These are phyloP conservation scores for Ephemerocybe angulata DNA, from an alignment of 768 basidiomycete genomes.

Conservation along the genomic window DNA sequence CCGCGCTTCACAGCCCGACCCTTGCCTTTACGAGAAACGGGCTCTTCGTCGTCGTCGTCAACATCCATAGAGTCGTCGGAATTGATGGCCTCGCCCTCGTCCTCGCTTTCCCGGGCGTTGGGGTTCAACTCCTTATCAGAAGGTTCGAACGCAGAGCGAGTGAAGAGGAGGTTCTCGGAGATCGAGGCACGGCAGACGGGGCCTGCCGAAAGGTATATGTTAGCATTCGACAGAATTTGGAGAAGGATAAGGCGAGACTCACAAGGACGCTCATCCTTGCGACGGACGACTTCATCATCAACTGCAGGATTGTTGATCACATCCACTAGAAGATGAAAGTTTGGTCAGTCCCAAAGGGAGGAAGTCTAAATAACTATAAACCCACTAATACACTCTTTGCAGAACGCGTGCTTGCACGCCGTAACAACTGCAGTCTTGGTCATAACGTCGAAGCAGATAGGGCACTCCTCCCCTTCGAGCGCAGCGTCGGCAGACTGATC, in stretches of 20 bases:
- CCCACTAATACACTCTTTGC: constrained; percentile 55
- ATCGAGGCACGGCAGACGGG: constrained; percentile 61
- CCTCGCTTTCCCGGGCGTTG: constrained; percentile 12
- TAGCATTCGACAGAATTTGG: background rate
- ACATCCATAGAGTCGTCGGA: constrained; percentile 28
- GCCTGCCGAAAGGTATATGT: constrained; percentile 32
- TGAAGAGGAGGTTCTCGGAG: constrained; percentile 45
- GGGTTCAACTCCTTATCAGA: constrained; percentile 40
- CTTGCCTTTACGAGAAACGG: background rate
- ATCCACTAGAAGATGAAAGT: constrained; percentile 28
- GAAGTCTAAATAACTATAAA: constrained; percentile 1
- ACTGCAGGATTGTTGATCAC: constrained; percentile 39
- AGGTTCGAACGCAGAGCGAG: constrained; percentile 58
- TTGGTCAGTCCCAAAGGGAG: background rate
- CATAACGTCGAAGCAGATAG: constrained; percentile 61
- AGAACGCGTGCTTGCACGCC: constrained; percentile 59
- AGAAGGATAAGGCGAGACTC: constrained; percentile 16
- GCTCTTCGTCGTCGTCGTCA: constrained; percentile 22
- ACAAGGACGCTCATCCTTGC: constrained; percentile 50
- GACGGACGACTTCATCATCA: constrained; percentile 30
- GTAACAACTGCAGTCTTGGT: constrained; percentile 51
- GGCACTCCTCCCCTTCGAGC: constrained; percentile 57
- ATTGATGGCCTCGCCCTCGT: constrained; percentile 24
- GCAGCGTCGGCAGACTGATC: constrained; percentile 44
- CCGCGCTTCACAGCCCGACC: background rate